phyloP scores from a whole-genome alignment of 352 stramenopile genomes.

The Phytophthora constricta region DNA sequence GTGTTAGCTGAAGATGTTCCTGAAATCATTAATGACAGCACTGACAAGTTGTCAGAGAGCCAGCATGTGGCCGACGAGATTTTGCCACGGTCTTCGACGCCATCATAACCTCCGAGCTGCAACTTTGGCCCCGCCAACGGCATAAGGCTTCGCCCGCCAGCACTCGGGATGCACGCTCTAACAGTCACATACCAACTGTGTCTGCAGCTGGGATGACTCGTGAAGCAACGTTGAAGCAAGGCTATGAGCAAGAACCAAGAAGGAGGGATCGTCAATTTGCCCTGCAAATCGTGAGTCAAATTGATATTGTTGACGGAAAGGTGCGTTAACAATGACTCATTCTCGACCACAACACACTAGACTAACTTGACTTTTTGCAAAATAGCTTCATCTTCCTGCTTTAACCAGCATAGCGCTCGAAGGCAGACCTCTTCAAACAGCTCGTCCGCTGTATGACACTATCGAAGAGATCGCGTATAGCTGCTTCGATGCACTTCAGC shows the following conservation, averaged over 20 bases:
- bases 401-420: slow-evolving; percentile 5
- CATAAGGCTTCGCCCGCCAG: background rate
- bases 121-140: slow-evolving; percentile 16
- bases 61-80: slow-evolving; percentile 26
- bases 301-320: slow-evolving; percentile 31
- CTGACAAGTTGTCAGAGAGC: slow-evolving; percentile 9
- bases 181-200: background rate
- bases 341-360: background rate
- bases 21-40: background rate
- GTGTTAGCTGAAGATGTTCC: background rate
- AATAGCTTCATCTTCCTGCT: slow-evolving; percentile 29
- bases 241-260: background rate
- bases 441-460: slow-evolving; percentile 31
- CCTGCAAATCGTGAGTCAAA: slow-evolving; percentile 12
- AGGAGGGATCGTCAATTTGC: slow-evolving; percentile 1
- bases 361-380: background rate
- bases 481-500: slow-evolving; percentile 21
- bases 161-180: no score
- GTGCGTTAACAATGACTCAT: slow-evolving; percentile 3
- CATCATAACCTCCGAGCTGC: slow-evolving; percentile 24
- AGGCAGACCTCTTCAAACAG: background rate
- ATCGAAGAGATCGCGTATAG: slow-evolving; percentile 24
- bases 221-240: background rate
- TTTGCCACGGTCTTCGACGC: slow-evolving; percentile 21
- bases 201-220: background rate